Conservation (phyloP, 2,329 filamentous ascomycete genomes). For the Aureobasidium musti region DNA sequence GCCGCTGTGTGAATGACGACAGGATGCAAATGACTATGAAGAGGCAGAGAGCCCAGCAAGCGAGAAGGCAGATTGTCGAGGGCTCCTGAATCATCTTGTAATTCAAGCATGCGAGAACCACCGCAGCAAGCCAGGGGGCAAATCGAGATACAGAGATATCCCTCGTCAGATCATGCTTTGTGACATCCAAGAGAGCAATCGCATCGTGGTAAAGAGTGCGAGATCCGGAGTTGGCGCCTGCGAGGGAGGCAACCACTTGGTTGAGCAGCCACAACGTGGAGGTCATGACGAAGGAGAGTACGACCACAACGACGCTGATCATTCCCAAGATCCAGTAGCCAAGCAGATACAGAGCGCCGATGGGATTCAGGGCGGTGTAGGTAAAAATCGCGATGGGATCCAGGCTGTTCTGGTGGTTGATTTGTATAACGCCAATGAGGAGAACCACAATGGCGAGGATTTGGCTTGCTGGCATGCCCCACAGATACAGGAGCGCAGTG, state of each 20-base stretch:
- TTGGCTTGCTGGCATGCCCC: not conserved
- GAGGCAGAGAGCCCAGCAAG: not conserved
- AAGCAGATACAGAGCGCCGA: not conserved
- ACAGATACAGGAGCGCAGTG: no score
- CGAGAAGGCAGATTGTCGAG: not conserved
- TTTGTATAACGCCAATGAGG: not conserved
- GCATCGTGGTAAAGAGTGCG: not conserved
- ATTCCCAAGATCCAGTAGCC: not conserved
- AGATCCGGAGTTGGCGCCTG: not conserved
- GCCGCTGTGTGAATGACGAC: not conserved
- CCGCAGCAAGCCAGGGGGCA: not conserved
- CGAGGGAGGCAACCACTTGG: not conserved
- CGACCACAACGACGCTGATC: not conserved
- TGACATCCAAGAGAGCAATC: not conserved
- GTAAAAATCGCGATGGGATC: not conserved
- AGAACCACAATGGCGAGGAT: not conserved
- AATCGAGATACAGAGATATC: not conserved
- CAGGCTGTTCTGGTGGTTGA: slow-evolving; percentile 1
- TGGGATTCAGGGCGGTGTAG: not conserved
- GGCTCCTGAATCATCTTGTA: not conserved
- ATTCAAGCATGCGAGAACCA: not conserved
- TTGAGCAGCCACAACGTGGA: not conserved
- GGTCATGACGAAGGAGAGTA: not conserved
- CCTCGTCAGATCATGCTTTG: slow-evolving; percentile 6
- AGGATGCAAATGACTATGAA: not conserved